Evolutionary conservation across 306 rosid genomes (phyloP), one percentile per base, ranked within the genome.

Genomic region (Ormosia emarginata): DNA sequence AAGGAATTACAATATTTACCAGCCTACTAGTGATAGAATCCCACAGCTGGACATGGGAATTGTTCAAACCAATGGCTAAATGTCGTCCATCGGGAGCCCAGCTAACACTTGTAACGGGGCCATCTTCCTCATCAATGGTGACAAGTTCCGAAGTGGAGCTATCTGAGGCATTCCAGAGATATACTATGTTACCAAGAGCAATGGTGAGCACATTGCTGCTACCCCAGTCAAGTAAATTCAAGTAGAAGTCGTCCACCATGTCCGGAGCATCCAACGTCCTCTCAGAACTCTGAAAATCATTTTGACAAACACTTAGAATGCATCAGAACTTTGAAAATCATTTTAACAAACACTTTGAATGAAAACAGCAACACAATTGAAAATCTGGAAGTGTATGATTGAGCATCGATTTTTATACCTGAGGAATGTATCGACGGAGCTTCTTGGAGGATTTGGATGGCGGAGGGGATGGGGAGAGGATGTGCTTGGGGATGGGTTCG

Each of bases 21-120:
- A 87, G 89, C 71, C 76, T 71, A 6, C 57, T 40, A 14, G 92
- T 18, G 6, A 81, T 30, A 12, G 94, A 87, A 81, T 93, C 98
- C 98, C 98, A 93, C 0, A 93, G 67, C 84, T 93, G 98, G 32
- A 93, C 94, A 74, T 73, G 87, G 14, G 94, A 91, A 40, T 86
- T 91, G 89, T 91, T 88, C 58, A 93, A 84, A 58, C 94, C 97
- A 81, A 93, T 17, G 10, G 94, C 98, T 29, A 93, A 50, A 75
- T 89, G 93, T 14, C 88, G 87, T 7, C 98, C 98, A 85, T 93
- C 93, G 10, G 96, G 91, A 6, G 98, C 94, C 98, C 98, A 93
- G 57, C 83, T 80, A 11, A 93, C 90, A 65, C 97, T 89, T 2
- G 97, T 93, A 1, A 93, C 75, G 0, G 97, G 94, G 40, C 98